Conservation (phyloP, 306 rosid genomes). For the Senna tora region DNA sequence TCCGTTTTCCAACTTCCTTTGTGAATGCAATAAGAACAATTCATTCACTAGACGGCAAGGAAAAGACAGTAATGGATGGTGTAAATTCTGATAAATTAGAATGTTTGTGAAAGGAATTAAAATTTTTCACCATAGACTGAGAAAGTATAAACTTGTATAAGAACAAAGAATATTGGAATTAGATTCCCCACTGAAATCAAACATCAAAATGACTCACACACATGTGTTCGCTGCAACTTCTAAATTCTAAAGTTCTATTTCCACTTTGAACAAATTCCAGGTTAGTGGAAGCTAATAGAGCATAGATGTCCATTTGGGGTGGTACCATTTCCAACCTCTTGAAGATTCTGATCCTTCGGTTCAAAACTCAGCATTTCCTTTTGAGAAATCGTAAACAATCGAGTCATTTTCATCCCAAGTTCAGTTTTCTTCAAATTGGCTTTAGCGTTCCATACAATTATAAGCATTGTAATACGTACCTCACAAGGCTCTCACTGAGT, state of each 20-base stretch:
- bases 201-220: not conserved
- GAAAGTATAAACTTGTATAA: not conserved
- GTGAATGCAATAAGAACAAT: too few relatives aligned
- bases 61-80: not conserved
- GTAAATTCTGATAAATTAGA: too few relatives aligned
- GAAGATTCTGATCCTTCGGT: not conserved
- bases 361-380: too few relatives aligned
- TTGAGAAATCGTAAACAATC: not conserved
- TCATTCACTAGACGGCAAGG: not conserved
- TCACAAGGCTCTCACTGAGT: not conserved
- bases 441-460: not conserved
- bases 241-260: not conserved
- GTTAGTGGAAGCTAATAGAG: slow-evolving; percentile 18
- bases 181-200: slow-evolving; percentile 20
- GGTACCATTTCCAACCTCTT: too few relatives aligned
- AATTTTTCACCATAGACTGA: not conserved
- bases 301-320: not conserved
- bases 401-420: not conserved
- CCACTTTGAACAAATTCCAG: slow-evolving; percentile 36
- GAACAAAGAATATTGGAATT: slow-evolving; percentile 23
- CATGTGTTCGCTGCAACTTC: not conserved
- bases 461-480: not conserved
- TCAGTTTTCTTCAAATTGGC: not conserved
- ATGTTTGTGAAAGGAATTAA: not conserved
- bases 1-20: too few relatives aligned